Evolutionary conservation across 345 rosid genomes (phyloP).

Genomic region (Conringia planisiliqua): DNA sequence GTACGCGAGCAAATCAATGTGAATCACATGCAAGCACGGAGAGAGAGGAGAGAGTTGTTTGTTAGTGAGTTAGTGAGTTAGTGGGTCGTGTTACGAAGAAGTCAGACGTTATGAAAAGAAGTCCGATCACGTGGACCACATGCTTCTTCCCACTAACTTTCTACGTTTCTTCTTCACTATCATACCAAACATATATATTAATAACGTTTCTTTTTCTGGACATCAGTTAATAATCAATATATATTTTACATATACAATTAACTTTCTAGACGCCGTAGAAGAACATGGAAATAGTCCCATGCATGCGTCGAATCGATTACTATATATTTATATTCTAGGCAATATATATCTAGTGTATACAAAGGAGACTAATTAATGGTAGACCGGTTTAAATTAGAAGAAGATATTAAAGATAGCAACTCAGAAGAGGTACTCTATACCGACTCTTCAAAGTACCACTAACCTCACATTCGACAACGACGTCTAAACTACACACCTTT

Average conservation of each 20-base stretch:
- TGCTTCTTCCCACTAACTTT: slow-evolving; percentile 13
- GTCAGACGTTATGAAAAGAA: not conserved
- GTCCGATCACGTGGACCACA: slow-evolving; percentile 27
- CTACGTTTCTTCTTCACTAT: slow-evolving; percentile 24
- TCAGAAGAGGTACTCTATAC: not conserved
- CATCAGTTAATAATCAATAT: not conserved
- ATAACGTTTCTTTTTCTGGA: not conserved
- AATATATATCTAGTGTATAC: not conserved
- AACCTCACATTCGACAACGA: slow-evolving; percentile 14
- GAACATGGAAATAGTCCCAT: not conserved
- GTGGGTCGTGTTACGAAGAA: slow-evolving; percentile 7
- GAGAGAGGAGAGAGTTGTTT: not conserved
- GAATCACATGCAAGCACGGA: slow-evolving; percentile 27
- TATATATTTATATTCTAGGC: not conserved
- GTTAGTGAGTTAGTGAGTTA: not conserved
- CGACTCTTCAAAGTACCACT: not conserved
- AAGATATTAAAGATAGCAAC: not conserved
- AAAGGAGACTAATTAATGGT: not conserved
- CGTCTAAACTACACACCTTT: slow-evolving; percentile 9
- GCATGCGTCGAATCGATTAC: slow-evolving; percentile 9
- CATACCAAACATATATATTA: not conserved
- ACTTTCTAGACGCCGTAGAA: not conserved
- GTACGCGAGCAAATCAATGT: slow-evolving; percentile 23
- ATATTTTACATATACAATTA: not conserved
- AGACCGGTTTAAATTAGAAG: not conserved